phyloP scores from a whole-genome alignment of 2,329 filamentous ascomycete species.

The Diplodia seriata region DNA sequence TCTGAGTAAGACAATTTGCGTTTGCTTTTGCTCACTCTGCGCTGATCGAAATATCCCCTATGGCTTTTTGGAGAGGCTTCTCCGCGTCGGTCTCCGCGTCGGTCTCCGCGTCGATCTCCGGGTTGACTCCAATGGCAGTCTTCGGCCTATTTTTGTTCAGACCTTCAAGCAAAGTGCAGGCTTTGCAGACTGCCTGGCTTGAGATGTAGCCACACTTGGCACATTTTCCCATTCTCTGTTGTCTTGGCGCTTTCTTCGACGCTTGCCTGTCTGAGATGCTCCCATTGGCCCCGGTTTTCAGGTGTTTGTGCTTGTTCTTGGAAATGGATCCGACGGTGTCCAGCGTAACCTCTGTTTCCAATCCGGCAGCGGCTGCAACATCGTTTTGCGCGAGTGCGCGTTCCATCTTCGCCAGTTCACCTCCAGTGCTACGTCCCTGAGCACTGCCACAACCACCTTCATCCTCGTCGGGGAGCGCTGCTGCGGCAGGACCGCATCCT shows the following conservation, averaged over 20 bases:
- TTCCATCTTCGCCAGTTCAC: conserved; percentile 85
- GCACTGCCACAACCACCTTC: conserved; percentile 77
- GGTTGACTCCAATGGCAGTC: conserved; percentile 43
- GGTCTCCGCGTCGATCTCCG: not conserved
- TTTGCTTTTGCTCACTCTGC: conserved; percentile 7
- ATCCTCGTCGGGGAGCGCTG: conserved; percentile 60
- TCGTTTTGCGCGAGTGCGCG: conserved; percentile 70
- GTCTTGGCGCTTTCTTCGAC: conserved; percentile 57
- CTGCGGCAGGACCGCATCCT: conserved; percentile 44
- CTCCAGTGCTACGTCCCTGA: conserved; percentile 70
- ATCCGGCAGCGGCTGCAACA: conserved; percentile 56
- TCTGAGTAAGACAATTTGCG: not conserved
- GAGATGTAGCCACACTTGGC: conserved; percentile 93
- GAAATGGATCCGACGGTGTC: not conserved
- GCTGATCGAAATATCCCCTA: conserved; percentile 18
- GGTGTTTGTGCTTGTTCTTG: conserved; percentile 37
- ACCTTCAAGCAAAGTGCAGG: conserved; percentile 86
- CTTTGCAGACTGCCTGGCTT: conserved; percentile 92
- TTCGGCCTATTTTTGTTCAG: conserved; percentile 75
- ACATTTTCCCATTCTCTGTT: conserved; percentile 78
- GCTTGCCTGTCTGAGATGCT: conserved; percentile 36
- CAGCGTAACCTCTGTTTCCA: conserved; percentile 36
- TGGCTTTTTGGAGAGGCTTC: not conserved
- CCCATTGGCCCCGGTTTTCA: conserved; percentile 34
- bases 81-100: not conserved